Evolutionary conservation across 192 early-diverging fungal species (phyloP), one percentile per base, ranked within the genome.

Genomic region (Coemansia asiatica): DNA sequence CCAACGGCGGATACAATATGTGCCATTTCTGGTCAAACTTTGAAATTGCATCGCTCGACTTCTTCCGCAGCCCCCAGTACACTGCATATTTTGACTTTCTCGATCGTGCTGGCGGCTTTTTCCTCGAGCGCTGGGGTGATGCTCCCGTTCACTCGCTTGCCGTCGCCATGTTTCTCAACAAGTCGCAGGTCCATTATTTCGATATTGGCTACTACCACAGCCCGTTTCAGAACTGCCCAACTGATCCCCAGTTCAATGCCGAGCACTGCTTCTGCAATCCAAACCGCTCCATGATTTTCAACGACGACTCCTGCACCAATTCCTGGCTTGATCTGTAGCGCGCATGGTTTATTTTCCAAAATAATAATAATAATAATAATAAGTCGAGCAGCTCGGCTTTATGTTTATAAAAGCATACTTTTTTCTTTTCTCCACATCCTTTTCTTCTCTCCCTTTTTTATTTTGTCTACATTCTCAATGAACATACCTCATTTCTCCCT

Each of bases 31-130:
- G n/a, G n/a, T n/a, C n/a, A n/a, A n/a, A n/a, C n/a, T n/a, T n/a
- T n/a, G n/a, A n/a, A n/a, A n/a, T n/a, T n/a, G n/a, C n/a, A n/a
- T n/a, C n/a, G 46, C 61, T 90, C 6, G 77, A 88, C 51, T 78
- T 90, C 8, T 84, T 86, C 84, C 71, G 85, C n/a, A 82, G 75
- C 44, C 62, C 79, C 8, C 44, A 71, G 29, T 91, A 91, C 68
- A 50, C 74, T 9, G 75, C 82, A 35, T 91, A 84, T 66, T 90
- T 91, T 66, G 74, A 87, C 23, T 83, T 87, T 33, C 74, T 94
- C n/a, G 93, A 94, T 62, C 60, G 83, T 38, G 58, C 79, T 4
- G 92, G 92, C 25, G 91, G 91, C 8, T 92, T 91, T 76, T 93
- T 88, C 69, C 92, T 92, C 64, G 91, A 89, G 64, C 63, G 87